Conservation (phyloP, 2,329 filamentous ascomycete species). For the Fusarium graminum region DNA sequence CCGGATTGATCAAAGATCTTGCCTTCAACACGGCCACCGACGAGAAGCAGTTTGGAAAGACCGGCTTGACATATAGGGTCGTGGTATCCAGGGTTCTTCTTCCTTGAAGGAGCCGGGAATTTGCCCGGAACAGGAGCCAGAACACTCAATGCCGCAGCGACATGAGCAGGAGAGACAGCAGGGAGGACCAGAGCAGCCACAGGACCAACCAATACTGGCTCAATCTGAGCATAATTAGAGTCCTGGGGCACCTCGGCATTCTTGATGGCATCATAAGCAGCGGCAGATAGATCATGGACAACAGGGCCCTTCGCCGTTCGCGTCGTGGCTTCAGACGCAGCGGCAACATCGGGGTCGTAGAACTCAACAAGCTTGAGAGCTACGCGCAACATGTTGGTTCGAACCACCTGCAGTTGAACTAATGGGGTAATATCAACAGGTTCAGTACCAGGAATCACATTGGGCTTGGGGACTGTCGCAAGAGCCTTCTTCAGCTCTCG, state of each 20-base stretch:
- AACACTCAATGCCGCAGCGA: slow-evolving; percentile 83
- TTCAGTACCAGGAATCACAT: slow-evolving; percentile 44
- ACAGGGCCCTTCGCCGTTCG: slow-evolving; percentile 53
- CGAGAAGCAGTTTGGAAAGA: slow-evolving; percentile 85
- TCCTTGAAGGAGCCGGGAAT: slow-evolving; percentile 84
- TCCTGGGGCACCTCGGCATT: slow-evolving; percentile 52
- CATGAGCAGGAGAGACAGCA: slow-evolving; percentile 82
- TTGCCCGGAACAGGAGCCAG: slow-evolving; percentile 77
- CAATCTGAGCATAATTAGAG: slow-evolving; percentile 70
- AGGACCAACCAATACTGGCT: slow-evolving; percentile 84
- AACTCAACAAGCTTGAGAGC: slow-evolving; percentile 90
- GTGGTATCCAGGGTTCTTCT: slow-evolving; percentile 82
- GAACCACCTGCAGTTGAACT: slow-evolving; percentile 84
- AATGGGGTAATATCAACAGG: slow-evolving; percentile 66
- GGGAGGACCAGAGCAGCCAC: slow-evolving; percentile 85
- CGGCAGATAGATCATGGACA: slow-evolving; percentile 66
- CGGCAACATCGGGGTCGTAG: slow-evolving; percentile 67
- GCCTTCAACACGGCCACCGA: slow-evolving; percentile 89
- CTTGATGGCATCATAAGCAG: slow-evolving; percentile 65
- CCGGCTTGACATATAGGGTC: slow-evolving; percentile 83
- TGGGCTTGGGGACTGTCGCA: slow-evolving; percentile 56
- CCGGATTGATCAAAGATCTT: slow-evolving; percentile 84
- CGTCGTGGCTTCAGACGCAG: slow-evolving; percentile 50
- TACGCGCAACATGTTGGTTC: slow-evolving; percentile 88
- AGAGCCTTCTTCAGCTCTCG: slow-evolving; percentile 61